These are phyloP conservation scores for Alternaria arbusti DNA, from an alignment of 2,329 filamentous ascomycete species.

Conservation along the genomic window DNA sequence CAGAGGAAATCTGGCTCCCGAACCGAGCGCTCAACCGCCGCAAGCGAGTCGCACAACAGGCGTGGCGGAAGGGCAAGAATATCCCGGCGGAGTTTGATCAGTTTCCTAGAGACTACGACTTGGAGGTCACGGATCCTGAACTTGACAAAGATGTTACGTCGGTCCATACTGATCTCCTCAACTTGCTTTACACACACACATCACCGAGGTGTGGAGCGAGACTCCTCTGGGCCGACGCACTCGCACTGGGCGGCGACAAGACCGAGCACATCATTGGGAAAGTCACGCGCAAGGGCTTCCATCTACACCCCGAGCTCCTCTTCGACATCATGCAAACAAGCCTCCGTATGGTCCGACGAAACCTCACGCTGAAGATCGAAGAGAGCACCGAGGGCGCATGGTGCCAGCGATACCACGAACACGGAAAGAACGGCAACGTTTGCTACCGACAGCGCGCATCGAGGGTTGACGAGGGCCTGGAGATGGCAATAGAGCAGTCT, in stretches of 20 bases:
- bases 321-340: constrained; percentile 35
- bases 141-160: constrained; percentile 17
- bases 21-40: constrained; percentile 17
- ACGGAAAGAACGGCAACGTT: constrained; percentile 20
- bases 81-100: constrained; percentile 8
- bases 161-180: constrained; percentile 20
- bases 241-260: constrained; percentile 32
- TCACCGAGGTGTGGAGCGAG: constrained; percentile 27
- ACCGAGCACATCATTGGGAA: constrained; percentile 11
- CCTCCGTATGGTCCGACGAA: constrained; percentile 28
- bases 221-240: constrained; percentile 41
- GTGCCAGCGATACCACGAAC: constrained; percentile 43
- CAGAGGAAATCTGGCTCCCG: constrained; percentile 17
- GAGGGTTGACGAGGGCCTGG: background rate
- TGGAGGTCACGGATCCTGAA: constrained; percentile 16
- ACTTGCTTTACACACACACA: constrained; percentile 32
- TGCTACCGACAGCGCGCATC: constrained; percentile 33
- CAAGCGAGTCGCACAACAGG: background rate
- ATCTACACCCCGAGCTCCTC: constrained; percentile 24
- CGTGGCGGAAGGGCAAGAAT: background rate
- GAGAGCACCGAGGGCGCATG: constrained; percentile 33
- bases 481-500: background rate
- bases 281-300: background rate
- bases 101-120: constrained; percentile 10
- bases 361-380: constrained; percentile 42